Conservation (phyloP, 441 rosid genomes). For the Daphne laureola region DNA sequence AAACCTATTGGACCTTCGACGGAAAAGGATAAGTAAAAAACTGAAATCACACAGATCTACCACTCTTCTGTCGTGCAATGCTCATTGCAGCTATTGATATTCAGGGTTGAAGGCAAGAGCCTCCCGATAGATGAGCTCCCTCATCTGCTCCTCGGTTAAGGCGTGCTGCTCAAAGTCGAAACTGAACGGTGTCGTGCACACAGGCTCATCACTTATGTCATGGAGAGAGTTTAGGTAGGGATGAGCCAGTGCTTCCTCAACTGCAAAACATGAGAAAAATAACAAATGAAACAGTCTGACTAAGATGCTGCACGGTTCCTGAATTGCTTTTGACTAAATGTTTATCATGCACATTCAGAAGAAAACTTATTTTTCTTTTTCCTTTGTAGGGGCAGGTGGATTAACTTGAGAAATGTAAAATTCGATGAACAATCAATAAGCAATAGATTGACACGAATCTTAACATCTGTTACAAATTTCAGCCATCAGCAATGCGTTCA, state of each 20-base stretch:
- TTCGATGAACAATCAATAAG: no score
- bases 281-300: no score
- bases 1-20: no score
- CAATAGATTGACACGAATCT: no score
- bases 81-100: conserved; percentile 29
- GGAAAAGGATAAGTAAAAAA: conserved; percentile 10
- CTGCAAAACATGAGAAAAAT: conserved; percentile 24
- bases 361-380: no score
- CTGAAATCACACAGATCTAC: conserved; percentile 17
- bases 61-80: neutral
- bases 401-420: no score
- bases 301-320: no score
- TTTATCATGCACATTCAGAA: no score
- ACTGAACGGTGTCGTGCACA: conserved; percentile 54
- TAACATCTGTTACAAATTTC: no score
- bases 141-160: conserved; percentile 60
- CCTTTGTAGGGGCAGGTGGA: no score
- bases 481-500: no score
- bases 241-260: conserved; percentile 74
- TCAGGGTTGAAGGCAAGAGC: conserved; percentile 76
- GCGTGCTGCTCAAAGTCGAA: conserved; percentile 65
- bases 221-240: conserved; percentile 63
- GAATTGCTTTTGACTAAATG: no score
- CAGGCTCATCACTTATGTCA: conserved; percentile 64
- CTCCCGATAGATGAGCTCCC: conserved; percentile 71